These are phyloP conservation scores for Chlorophyllum brunneum DNA, from an alignment of 768 basidiomycete genomes.

Conservation along the genomic window DNA sequence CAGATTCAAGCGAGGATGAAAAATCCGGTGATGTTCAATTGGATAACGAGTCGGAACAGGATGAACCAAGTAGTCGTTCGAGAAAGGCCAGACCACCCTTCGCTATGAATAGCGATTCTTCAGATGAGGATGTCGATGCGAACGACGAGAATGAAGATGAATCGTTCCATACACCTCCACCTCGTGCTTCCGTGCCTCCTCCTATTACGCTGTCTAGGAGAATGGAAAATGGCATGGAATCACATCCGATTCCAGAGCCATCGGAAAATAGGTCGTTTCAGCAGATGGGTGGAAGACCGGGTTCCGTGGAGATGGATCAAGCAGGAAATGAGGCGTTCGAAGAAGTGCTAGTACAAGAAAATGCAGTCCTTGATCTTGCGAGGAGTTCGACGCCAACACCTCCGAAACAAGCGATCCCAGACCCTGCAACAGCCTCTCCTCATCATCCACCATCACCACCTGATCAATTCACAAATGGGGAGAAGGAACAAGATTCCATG, in stretches of 20 bases:
- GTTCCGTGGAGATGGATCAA: conserved; percentile 29
- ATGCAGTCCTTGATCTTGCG: conserved; percentile 19
- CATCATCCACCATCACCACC: neutral
- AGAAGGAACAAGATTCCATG: conserved; percentile 1
- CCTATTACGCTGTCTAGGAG: neutral
- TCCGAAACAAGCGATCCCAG: neutral
- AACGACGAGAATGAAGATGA: conserved; percentile 23
- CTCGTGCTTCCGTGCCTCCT: neutral
- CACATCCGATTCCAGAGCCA: neutral
- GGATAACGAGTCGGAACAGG: conserved; percentile 28
- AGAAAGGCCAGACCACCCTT: neutral
- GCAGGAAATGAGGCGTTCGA: conserved; percentile 31
- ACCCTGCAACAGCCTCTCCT: neutral
- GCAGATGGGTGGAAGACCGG: conserved; percentile 25
- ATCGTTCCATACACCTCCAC: neutral
- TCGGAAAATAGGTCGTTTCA: conserved; percentile 24
- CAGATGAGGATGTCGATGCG: conserved; percentile 34
- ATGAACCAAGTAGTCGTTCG: conserved; percentile 17
- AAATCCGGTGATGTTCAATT: conserved; percentile 33
- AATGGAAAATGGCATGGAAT: neutral
- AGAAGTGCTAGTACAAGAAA: conserved; percentile 30
- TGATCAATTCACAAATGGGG: neutral
- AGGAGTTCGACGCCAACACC: neutral
- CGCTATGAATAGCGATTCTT: conserved; percentile 18
- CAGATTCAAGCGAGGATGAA: conserved; percentile 39